phyloP scores from a whole-genome alignment of 768 basidiomycete species.

The Strobilomyces dryophilus region DNA sequence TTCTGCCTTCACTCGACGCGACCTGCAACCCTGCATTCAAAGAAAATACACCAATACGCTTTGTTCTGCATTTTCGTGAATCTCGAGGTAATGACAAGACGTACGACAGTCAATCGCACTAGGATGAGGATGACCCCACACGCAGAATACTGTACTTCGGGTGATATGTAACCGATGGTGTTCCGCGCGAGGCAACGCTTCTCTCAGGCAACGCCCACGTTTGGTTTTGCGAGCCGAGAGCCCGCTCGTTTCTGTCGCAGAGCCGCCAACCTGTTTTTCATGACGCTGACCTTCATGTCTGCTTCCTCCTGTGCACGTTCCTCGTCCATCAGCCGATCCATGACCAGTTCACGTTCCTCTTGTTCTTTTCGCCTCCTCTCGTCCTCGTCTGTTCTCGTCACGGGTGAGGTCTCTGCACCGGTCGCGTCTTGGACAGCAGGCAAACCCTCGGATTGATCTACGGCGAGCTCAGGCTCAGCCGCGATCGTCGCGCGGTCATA shows the following conservation, averaged over 20 bases:
- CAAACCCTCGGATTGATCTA: constrained; percentile 46
- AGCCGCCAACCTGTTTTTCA: constrained; percentile 64
- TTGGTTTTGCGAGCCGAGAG: constrained; percentile 19
- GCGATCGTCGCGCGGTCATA: constrained; percentile 69
- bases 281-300: constrained; percentile 62
- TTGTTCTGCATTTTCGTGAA: background rate
- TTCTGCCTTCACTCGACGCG: background rate
- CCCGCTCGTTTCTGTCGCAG: constrained; percentile 46
- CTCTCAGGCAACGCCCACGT: constrained; percentile 1
- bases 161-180: too few species aligned
- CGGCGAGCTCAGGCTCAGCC: constrained; percentile 60
- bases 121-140: too few species aligned
- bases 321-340: constrained; percentile 82
- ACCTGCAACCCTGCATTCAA: background rate
- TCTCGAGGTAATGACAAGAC: too few species aligned
- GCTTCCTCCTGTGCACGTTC: constrained; percentile 87
- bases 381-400: constrained; percentile 28
- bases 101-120: too few species aligned
- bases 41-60: background rate
- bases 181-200: too few species aligned
- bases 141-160: too few species aligned
- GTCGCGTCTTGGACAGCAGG: constrained; percentile 31
- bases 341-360: constrained; percentile 78
- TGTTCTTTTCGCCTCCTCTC: constrained; percentile 49
- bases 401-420: constrained; percentile 12